Base-by-base conservation (phyloP, 352 stramenopile species). In the Phytophthora boehmeriae region DNA sequence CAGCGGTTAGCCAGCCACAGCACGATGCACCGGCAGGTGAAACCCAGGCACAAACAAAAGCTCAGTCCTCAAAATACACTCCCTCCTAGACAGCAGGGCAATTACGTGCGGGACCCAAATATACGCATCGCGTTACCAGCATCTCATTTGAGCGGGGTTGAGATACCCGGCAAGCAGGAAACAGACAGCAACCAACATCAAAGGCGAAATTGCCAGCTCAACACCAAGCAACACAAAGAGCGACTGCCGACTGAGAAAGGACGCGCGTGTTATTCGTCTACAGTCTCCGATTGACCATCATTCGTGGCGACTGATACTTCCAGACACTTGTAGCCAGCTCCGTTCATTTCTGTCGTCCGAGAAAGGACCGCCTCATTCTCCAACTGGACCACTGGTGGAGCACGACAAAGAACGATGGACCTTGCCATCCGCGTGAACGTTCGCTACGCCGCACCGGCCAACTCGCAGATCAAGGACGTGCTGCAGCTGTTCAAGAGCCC, bases 391-490 rank as follows among this genome's bases (percentile, higher is more conserved):
- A 17, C 11, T 17, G 25, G 8, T 22, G 28, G 19, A 48, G 14
- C 1, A 34, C n/a, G 17, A 17, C 10, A 27, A 19, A 42, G 22
- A 25, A 20, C 19, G 9, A 94, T 96, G 87, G 87, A 96, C 66
- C 77, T 96, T 42, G 87, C 87, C 16, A 94, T 96, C 52, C 87
- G 87, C 38, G 87, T 96, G 11, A 96, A 96, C 65, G 87, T 96
- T 45, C 85, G 87, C 52, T 96, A 96, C 66, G 82, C 85, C 10
- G 85, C 87, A 52, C 87, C 87, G 30, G 78, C 77, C 54, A 86
- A 96, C 65, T 94, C 87, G 44, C 83, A 93, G 71, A 93, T 94
- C 67, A 94, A 96, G 63, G 87, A 96, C 71, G 87, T 82, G 50
- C 63, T 96, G 49, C 70, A 81, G 8, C 70, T 96, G 30, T 96